phyloP scores from a whole-genome alignment of 305 asterid genomes.

The Andrographis paniculata region DNA sequence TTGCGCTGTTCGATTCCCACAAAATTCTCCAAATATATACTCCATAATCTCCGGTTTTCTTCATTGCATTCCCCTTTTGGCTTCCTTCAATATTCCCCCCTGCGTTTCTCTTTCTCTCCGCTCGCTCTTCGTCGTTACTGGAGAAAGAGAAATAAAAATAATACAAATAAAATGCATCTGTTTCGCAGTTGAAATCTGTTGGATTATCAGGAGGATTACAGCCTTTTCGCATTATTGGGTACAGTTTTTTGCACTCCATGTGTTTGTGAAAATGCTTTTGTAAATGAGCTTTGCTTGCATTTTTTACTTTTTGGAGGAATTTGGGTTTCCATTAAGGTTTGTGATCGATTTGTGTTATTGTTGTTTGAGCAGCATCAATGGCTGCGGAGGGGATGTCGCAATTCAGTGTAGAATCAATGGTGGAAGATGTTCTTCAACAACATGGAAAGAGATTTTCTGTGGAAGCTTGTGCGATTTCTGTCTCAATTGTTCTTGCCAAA shows the following conservation, averaged over 20 bases:
- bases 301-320: background rate
- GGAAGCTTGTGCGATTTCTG: slow-evolving; percentile 46
- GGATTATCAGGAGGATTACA: slow-evolving; percentile 15
- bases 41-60: no score
- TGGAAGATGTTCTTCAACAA: slow-evolving; percentile 62
- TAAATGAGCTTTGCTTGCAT: slow-evolving; percentile 10
- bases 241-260: slow-evolving; percentile 7
- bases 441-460: slow-evolving; percentile 42
- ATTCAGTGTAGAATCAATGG: slow-evolving; percentile 47
- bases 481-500: no score
- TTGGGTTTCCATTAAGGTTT: slow-evolving; percentile 15
- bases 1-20: no score
- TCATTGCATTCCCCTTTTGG: slow-evolving; percentile 7
- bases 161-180: background rate
- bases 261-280: slow-evolving; percentile 11
- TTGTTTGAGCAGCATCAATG: slow-evolving; percentile 21
- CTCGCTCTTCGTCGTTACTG: slow-evolving; percentile 17
- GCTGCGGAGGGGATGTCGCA: slow-evolving; percentile 42
- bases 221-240: slow-evolving; percentile 15
- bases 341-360: slow-evolving; percentile 5
- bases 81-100: slow-evolving; percentile 13
- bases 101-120: slow-evolving; percentile 12
- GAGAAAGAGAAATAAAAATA: slow-evolving; percentile 18
- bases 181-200: slow-evolving; percentile 25
- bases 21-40: no score